Conservation (phyloP, 1,284 basidiomycete genomes). For the Ustilago curta region DNA sequence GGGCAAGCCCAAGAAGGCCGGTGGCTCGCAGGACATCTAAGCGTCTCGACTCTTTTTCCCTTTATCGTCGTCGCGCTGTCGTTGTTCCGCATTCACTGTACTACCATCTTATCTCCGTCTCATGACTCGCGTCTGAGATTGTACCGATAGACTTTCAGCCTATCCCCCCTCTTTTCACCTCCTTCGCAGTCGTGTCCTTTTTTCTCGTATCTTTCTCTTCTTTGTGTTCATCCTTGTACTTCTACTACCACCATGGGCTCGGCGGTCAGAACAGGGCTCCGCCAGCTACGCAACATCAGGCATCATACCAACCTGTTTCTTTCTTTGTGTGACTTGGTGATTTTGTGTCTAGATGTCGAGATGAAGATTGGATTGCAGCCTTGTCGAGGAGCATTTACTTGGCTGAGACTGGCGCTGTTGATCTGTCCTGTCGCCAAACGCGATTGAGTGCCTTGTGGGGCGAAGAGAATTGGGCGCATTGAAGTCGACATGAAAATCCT, state of each 20-base stretch:
- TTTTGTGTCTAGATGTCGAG: neutral
- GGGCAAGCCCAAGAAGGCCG: conserved; percentile 71
- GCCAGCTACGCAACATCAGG: conserved; percentile 55
- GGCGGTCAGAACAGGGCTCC: conserved; percentile 58
- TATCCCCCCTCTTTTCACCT: conserved; percentile 13
- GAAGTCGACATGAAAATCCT: neutral
- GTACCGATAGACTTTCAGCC: conserved; percentile 26
- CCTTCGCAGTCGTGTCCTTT: conserved; percentile 13
- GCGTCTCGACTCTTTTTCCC: conserved; percentile 12
- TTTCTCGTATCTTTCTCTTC: conserved; percentile 36
- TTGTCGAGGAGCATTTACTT: neutral
- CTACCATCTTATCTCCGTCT: conserved; percentile 19
- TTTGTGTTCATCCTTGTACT: conserved; percentile 60
- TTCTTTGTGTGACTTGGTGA: conserved; percentile 14
- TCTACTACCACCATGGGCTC: conserved; percentile 59
- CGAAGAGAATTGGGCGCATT: neutral
- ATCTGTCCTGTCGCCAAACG: neutral
- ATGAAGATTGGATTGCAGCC: neutral
- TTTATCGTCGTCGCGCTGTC: conserved; percentile 14
- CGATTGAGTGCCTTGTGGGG: too few relatives aligned
- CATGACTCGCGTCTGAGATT: conserved; percentile 15
- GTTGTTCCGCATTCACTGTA: conserved; percentile 36
- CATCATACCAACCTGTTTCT: conserved; percentile 51
- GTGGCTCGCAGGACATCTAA: conserved; percentile 67
- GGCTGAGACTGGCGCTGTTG: neutral